These are phyloP conservation scores for Pichia cephalocereana DNA, from an alignment of 805 yeast genomes.

Conservation along the genomic window DNA sequence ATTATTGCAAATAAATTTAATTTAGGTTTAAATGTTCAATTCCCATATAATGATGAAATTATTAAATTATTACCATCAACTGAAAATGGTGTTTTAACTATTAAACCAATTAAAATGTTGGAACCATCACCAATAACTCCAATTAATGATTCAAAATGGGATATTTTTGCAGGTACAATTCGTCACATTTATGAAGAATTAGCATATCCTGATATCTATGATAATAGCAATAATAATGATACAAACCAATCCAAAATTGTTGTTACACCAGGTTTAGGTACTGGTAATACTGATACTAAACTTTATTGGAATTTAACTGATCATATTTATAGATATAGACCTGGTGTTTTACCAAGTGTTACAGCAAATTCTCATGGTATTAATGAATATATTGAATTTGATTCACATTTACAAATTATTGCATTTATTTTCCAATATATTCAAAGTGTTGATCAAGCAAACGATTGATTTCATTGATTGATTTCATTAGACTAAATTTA, in stretches of 20 bases:
- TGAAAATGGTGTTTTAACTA: conserved; percentile 12
- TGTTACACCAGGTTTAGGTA: conserved; percentile 51
- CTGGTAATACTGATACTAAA: conserved; percentile 65
- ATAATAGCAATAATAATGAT: conserved; percentile 5
- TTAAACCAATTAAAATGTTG: conserved; percentile 17
- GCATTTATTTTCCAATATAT: conserved; percentile 49
- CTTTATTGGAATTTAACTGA: conserved; percentile 53
- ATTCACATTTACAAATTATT: conserved; percentile 48
- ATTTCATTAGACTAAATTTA: neutral
- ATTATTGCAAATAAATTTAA: conserved; percentile 29
- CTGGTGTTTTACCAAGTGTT: conserved; percentile 33
- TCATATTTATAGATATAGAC: conserved; percentile 52
- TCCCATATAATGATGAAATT: conserved; percentile 10
- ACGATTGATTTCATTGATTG: neutral
- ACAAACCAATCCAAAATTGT: conserved; percentile 16
- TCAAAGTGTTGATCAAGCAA: conserved; percentile 30
- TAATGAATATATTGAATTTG: conserved; percentile 47
- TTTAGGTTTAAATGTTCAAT: conserved; percentile 20
- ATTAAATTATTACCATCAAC: conserved; percentile 22
- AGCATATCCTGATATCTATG: conserved; percentile 26
- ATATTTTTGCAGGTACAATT: conserved; percentile 33
- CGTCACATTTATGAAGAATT: conserved; percentile 40
- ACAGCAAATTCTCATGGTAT: conserved; percentile 50
- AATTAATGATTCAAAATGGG: conserved; percentile 39
- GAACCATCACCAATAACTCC: conserved; percentile 52